Base-by-base conservation (phyloP, 345 rosid genomes). In the Syzygium aromaticum region DNA sequence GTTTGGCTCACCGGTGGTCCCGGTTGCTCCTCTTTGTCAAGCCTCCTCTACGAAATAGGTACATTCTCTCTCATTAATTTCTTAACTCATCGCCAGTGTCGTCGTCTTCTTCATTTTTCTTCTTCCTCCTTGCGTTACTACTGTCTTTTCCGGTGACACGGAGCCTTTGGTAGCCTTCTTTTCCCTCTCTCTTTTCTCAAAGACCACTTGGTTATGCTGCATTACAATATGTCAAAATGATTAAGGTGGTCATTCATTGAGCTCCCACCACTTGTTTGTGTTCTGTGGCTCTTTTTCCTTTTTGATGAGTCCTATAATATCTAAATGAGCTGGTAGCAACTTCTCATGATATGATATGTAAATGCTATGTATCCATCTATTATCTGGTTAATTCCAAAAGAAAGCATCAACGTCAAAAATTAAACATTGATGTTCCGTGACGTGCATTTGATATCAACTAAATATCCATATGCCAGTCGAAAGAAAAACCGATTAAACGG, bases 1-100 rank as follows among this genome's bases (percentile, higher is more conserved):
- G 40, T 88, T 8, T 91, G 92, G 92, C 77, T 91, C 73, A 83
- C 88, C 8, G 92, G 91, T 13, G 92, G 91, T 13, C 92, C 92
- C 11, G 91, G 92, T 5, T 91, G 91, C 78, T 91, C 91, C 52
- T 28, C 12, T 5, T 86, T 91, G 33, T 89, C 88, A 8, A 88
- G 82, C 54, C 85, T 89, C 27, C 49, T 87, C 22, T 89, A 64
- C 77, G 87, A 91, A 64, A 85, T 56, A 52, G 91, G 92, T 84
- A 77, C 25, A 15, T 30, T 38, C 17, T 59, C 51, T 1, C 27
- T 85, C 63, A 7, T 15, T 30, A 7, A 84, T 28, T 6, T 15
- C 51, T 43, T 4, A 22, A 46, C 11, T 46, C 22, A 13, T 52
- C 21, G 28, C 54, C 53, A 2, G 8, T 12, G 22, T 23, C n/a